Percentiles rank a stretch among this genome's conserved stretches.
Conservation (phyloP, 306 rosid species). For the Prinsepia uniflora region DNA sequence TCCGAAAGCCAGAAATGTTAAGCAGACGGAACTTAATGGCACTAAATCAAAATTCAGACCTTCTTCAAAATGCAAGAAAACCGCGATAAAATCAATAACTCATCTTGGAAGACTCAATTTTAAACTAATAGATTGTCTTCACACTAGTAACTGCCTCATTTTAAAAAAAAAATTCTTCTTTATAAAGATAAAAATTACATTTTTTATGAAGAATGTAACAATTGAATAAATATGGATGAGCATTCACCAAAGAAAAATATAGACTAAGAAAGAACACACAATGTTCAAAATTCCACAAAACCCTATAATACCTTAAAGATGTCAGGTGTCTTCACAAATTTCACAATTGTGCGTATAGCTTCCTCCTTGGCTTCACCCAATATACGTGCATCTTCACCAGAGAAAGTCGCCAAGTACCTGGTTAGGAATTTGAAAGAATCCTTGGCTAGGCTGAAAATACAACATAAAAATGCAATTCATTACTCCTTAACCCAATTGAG, state of each 20-base stretch:
- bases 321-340: conserved; percentile 80
- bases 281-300: too few relatives aligned
- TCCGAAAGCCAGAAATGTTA: not conserved
- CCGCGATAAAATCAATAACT: not conserved
- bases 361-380: conserved; percentile 85
- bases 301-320: conserved; percentile 92
- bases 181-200: too few relatives aligned
- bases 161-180: too few relatives aligned
- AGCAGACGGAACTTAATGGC: not conserved
- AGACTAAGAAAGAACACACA: too few relatives aligned
- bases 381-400: conserved; percentile 60
- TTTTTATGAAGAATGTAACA: too few relatives aligned
- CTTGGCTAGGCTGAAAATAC: conserved; percentile 57
- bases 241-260: too few relatives aligned
- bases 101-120: not conserved
- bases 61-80: not conserved
- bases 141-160: too few relatives aligned
- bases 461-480: conserved; percentile 11
- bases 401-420: conserved; percentile 73
- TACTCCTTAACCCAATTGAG: not conserved
- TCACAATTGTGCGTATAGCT: conserved; percentile 76
- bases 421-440: too few relatives aligned
- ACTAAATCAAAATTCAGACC: not conserved
- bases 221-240: too few relatives aligned
- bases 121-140: not conserved